Evolutionary conservation across 345 rosid genomes (phyloP), one percentile per base, ranked within the genome.

Genomic region (Anacardium occidentale): DNA sequence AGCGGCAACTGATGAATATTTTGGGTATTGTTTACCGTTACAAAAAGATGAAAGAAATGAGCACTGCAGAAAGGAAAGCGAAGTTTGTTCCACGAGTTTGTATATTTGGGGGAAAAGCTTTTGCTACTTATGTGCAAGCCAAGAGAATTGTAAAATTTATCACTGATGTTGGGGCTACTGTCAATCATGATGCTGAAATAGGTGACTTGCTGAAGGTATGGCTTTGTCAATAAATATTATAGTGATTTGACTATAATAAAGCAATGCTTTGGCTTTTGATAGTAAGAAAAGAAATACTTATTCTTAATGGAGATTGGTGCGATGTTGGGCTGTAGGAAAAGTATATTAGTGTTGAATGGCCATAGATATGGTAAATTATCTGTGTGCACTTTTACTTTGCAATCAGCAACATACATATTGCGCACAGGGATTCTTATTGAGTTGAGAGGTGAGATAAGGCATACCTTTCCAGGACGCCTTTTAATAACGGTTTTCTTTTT

Each of bases 81-180:
- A 81, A 69, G 14, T 91, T 60, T 77, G 92, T 79, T 57, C 92
- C 94, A 5, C 74, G 97, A 70, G 92, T 91, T 55, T 91, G 92
- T 75, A 88, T 91, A 76, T 85, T 89, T 72, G 97, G 94, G 25
- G 94, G 97, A 25, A 89, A 91, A 80, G 94, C 97, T 66, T 89
- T 91, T 52, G 82, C 94, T 61, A 89, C 97, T 15, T 89, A 88
- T 67, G 86, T 91, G 18, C 94, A 89, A 80, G 97, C 97, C 57
- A 91, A 89, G 83, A 86, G 91, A 77, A 91, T 91, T 72, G 90
- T 89, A 73, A 89, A 88, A 78, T 84, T 89, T 59, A 88, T 91
- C 66, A 84, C 87, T 1, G 94, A 91, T 74, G 94, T 87, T 69
- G 97, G 86, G 26, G 77, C 91, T 73, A 84, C 84, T 10, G 77